Evolutionary conservation across 83 land plant species (phyloP), one percentile per base, ranked within the genome.

Genomic region (Diphasiastrum complanatum): DNA sequence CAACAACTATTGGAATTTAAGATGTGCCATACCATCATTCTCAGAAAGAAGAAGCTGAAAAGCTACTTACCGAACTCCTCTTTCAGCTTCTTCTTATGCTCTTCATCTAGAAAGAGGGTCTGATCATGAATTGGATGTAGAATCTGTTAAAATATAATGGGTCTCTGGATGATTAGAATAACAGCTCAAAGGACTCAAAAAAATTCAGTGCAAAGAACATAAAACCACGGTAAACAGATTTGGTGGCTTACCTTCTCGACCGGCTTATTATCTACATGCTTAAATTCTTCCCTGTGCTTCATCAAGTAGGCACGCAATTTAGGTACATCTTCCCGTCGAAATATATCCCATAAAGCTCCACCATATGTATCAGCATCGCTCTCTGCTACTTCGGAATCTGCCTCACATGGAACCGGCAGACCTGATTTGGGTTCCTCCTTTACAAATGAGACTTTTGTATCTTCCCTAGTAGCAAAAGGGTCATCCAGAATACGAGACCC

Each of bases 21-120:
- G n/a, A n/a, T n/a, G n/a, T n/a, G n/a, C n/a, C n/a, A n/a, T n/a
- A n/a, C n/a, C n/a, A n/a, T n/a, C n/a, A n/a, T n/a, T n/a, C n/a
- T n/a, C n/a, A n/a, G n/a, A n/a, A n/a, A n/a, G n/a, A n/a, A n/a
- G n/a, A n/a, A n/a, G n/a, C n/a, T n/a, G n/a, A n/a, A n/a, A n/a
- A n/a, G n/a, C n/a, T n/a, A 75, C 95, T 83, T 69, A 92, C 97
- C 78, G 68, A 49, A 91, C 56, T 91, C 90, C 60, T 87, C 87
- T 58, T 83, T 91, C 75, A 91, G 45, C 71, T 70, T 71, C 62
- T 61, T 64, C 63, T 84, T 87, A 31, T 87, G 90, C 57, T 70
- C 76, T 47, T 41, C 79, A 63, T 85, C 73, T 38, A 91, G 61
- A 59, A 48, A 87, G 33, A 85, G 31, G 1, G 63, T 57, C 45